Conservation (phyloP, 164 flowering plant genomes). For the Umbellularia californica region DNA sequence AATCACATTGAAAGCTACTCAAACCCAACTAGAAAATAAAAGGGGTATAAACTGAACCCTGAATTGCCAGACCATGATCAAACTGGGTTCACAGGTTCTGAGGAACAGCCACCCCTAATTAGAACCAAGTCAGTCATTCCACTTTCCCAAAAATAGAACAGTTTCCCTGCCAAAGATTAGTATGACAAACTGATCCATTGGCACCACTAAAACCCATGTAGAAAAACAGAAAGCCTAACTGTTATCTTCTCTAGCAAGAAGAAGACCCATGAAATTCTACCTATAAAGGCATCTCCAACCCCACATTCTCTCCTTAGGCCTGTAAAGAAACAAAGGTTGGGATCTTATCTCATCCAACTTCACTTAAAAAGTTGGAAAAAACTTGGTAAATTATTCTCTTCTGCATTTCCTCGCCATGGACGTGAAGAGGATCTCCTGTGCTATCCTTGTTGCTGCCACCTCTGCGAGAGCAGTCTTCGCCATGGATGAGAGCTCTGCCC, state of each 20-base stretch:
- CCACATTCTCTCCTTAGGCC: neutral
- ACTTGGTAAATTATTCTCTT: neutral
- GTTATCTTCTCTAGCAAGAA: neutral
- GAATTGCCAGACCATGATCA: no score
- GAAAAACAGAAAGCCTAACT: neutral
- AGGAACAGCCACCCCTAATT: no score
- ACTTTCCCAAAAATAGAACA: no score
- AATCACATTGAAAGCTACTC: no score
- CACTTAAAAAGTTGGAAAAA: neutral
- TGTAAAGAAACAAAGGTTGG: neutral
- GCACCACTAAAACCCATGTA: no score
- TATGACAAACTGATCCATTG: no score
- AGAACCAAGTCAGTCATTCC: no score
- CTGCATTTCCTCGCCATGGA: neutral
- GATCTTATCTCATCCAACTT: neutral
- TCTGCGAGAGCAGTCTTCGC: neutral
- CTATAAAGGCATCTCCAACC: neutral
- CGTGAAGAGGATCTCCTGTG: conserved; percentile 1
- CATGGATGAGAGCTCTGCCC: neutral
- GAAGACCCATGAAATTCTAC: neutral
- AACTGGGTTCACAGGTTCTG: no score
- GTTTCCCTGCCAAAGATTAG: no score
- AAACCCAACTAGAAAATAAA: no score
- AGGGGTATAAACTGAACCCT: no score
- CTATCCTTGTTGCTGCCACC: neutral